phyloP scores from a whole-genome alignment of 2,329 filamentous ascomycete species.

The Chalara sp. region DNA sequence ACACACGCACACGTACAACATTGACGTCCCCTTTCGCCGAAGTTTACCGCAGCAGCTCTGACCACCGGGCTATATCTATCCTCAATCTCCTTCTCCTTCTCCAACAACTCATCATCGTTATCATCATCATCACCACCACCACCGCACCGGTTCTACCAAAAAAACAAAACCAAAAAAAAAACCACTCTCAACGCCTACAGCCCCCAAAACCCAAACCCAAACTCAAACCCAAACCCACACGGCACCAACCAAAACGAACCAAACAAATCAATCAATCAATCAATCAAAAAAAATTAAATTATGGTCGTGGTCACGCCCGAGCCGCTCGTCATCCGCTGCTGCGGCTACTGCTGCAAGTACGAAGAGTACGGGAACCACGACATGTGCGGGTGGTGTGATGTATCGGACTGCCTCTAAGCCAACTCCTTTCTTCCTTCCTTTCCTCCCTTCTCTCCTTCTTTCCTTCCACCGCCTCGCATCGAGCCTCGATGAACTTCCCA shows the following conservation, averaged over 20 bases:
- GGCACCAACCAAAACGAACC: not conserved
- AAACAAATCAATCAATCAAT: not conserved
- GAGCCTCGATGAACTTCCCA: too few relatives aligned
- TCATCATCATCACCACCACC: not conserved
- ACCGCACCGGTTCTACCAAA: not conserved
- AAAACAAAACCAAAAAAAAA: too few relatives aligned
- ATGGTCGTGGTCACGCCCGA: slow-evolving; percentile 39
- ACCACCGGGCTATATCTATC: too few relatives aligned
- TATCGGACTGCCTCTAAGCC: slow-evolving; percentile 19
- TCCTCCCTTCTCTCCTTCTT: too few relatives aligned
- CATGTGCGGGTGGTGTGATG: slow-evolving; percentile 41
- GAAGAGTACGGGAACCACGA: slow-evolving; percentile 44
- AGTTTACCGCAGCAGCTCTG: too few relatives aligned
- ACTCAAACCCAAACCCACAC: not conserved
- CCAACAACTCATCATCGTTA: not conserved
- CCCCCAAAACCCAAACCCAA: not conserved
- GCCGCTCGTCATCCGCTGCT: slow-evolving; percentile 43
- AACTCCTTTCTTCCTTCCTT: too few relatives aligned
- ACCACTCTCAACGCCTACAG: not conserved
- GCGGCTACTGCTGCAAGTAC: slow-evolving; percentile 44
- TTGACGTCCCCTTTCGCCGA: too few relatives aligned
- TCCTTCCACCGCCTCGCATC: too few relatives aligned
- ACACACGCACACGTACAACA: too few relatives aligned
- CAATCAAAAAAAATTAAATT: not conserved
- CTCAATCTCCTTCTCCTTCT: too few relatives aligned